phyloP scores from a whole-genome alignment of 352 stramenopile species.

The Globisporangium lucens region DNA sequence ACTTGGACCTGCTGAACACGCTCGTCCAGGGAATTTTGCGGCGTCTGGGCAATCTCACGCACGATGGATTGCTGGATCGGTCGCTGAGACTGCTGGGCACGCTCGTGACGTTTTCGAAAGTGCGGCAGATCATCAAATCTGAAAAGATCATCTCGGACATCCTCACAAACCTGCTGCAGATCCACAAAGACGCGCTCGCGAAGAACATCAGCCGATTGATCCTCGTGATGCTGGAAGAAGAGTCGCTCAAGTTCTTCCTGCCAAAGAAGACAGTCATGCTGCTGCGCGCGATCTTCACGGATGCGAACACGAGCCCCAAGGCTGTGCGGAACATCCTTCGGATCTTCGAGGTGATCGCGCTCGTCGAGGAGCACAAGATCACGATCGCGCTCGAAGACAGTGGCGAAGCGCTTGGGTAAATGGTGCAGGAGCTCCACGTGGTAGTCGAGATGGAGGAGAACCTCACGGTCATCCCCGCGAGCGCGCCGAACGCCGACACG shows the following conservation, averaged over 20 bases:
- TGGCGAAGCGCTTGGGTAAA: conserved; percentile 41
- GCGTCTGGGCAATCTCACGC: conserved; percentile 31
- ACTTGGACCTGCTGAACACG: conserved; percentile 55
- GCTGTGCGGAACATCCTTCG: conserved; percentile 59
- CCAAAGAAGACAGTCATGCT: conserved; percentile 75
- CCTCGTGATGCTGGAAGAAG: conserved; percentile 56
- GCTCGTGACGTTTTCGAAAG: conserved; percentile 45
- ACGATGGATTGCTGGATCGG: conserved; percentile 57
- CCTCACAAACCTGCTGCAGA: conserved; percentile 57
- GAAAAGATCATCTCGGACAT: conserved; percentile 75
- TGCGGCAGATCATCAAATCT: conserved; percentile 56
- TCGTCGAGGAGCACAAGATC: conserved; percentile 75
- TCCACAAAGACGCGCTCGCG: conserved; percentile 40
- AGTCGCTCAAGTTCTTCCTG: conserved; percentile 80
- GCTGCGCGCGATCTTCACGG: conserved; percentile 53
- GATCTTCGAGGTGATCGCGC: conserved; percentile 52
- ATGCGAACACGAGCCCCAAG: conserved; percentile 37
- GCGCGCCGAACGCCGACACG: conserved; percentile 36
- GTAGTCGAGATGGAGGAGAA: conserved; percentile 24
- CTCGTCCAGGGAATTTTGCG: conserved; percentile 49
- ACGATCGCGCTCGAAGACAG: conserved; percentile 71
- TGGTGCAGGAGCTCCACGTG: conserved; percentile 47
- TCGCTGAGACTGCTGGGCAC: conserved; percentile 61
- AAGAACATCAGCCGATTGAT: conserved; percentile 71
- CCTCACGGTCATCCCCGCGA: conserved; percentile 17